Base-by-base conservation (phyloP, 2,329 filamentous ascomycete species). In the Epichloe hybrida region DNA sequence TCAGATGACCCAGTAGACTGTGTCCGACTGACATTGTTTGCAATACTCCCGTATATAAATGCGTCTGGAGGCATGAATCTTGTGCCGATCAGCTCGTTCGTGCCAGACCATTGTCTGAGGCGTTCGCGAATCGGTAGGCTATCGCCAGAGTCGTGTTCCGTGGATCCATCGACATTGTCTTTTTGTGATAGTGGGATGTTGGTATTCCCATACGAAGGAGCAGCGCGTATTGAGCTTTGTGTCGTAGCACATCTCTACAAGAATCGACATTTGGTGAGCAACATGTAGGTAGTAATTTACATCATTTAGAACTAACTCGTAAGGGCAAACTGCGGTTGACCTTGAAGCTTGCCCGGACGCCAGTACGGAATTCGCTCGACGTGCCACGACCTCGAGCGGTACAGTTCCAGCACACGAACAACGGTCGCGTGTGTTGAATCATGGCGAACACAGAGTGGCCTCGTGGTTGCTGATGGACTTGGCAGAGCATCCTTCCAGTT, bases 21-120 rank as follows among this genome's bases (percentile, higher is more conserved):
- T 15, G 65, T 59, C 17, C 64, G 61, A 39, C 57, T 66, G 51
- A 64, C 48, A 34, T 50, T 62, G 47, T 69, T 69, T 43, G 59
- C 54, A 7, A 65, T 58, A 6, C 49, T 58, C 23, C 56, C 57
- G 40, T 58, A 55, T 20, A 66, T 58, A 13, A 55, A 52, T 21
- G 54, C 41, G 37, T 66, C 63, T 12, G 56, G 52, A 9, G 58
- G 60, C 48, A 61, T 53, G 4, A 41, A 46, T 13, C 57, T 54
- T 3, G 58, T 49, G 37, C 50, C 43, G 11, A 52, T 46, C 9
- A 64, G 43, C 7, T 62, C 60, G 49, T 74, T 67, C 48, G 68
- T 60, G 15, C 55, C 49, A 45, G 69, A 63, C 72, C 72, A 76
- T 56, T 59, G 54, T 31, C 64, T 64, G 27, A 77, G 63, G 13